phyloP scores from a whole-genome alignment of 2,329 filamentous ascomycete genomes.

The Fusarium agapanthi region DNA sequence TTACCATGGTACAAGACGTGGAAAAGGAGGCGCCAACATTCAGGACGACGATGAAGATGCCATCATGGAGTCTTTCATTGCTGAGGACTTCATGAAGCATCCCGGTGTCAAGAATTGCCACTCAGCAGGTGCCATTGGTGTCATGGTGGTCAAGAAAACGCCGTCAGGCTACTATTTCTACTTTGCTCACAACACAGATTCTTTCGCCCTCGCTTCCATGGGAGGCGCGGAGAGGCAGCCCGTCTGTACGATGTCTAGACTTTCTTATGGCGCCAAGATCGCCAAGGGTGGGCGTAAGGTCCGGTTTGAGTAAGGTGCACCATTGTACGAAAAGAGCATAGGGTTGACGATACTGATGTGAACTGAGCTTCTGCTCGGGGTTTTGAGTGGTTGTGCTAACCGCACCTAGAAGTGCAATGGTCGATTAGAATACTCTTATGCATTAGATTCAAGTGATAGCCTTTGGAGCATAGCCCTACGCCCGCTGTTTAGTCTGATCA shows the following conservation, averaged over 20 bases:
- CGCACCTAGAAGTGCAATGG: neutral
- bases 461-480: slow-evolving; percentile 38
- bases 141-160: slow-evolving; percentile 89
- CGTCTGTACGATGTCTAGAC: slow-evolving; percentile 88
- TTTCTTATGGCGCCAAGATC: slow-evolving; percentile 60
- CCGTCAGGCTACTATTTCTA: slow-evolving; percentile 81
- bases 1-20: slow-evolving; percentile 73
- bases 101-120: slow-evolving; percentile 83
- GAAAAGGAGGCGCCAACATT: slow-evolving; percentile 67
- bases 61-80: slow-evolving; percentile 78
- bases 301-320: slow-evolving; percentile 40
- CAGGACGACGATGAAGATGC: slow-evolving; percentile 79
- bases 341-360: neutral
- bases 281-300: slow-evolving; percentile 64
- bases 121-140: slow-evolving; percentile 87
- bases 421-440: neutral
- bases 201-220: slow-evolving; percentile 88
- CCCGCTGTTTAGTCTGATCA: neutral
- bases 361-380: neutral
- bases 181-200: slow-evolving; percentile 96
- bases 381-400: neutral
- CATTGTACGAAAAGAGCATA: neutral
- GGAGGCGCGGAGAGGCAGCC: slow-evolving; percentile 78
- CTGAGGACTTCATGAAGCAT: slow-evolving; percentile 92
- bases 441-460: slow-evolving; percentile 39